Conservation (phyloP, 2,329 filamentous ascomycete genomes). For the Colletotrichum somersetense region DNA sequence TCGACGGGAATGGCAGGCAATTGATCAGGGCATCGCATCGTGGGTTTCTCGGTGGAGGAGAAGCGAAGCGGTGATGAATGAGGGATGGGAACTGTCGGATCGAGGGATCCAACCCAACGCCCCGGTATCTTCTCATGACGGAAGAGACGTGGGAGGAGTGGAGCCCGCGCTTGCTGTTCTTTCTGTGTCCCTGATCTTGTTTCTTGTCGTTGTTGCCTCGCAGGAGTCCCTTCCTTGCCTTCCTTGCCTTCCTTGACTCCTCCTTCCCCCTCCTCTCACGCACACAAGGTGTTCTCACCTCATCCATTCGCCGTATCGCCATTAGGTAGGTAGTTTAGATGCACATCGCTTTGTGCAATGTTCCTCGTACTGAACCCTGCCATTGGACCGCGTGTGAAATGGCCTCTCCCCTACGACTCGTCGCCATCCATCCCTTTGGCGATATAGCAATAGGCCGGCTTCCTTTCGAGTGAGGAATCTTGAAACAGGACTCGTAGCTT, state of each 20-base stretch:
- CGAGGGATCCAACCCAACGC: not conserved
- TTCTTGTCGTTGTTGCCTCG: slow-evolving; percentile 1
- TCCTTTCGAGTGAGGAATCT: slow-evolving; percentile 15
- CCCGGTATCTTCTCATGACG: slow-evolving; percentile 10
- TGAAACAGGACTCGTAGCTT: too few relatives aligned
- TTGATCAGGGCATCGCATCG: not conserved
- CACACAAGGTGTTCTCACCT: not conserved
- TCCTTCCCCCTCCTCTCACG: not conserved
- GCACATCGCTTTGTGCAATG: slow-evolving; percentile 4
- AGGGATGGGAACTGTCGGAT: not conserved
- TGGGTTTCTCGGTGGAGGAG: slow-evolving; percentile 15
- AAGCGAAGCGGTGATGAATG: not conserved
- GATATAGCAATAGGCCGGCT: slow-evolving; percentile 5
- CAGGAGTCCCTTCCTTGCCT: slow-evolving; percentile 7
- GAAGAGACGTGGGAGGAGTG: slow-evolving; percentile 2
- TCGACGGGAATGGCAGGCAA: slow-evolving; percentile 7
- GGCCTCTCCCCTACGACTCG: not conserved
- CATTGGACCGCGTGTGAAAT: slow-evolving; percentile 4
- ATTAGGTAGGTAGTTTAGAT: too few relatives aligned
- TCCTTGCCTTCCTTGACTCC: not conserved
- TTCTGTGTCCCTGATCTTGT: slow-evolving; percentile 2
- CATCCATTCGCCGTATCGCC: slow-evolving; percentile 6
- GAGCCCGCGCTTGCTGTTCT: slow-evolving; percentile 12
- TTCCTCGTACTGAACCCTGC: not conserved
- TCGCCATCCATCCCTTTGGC: not conserved